Base-by-base conservation (phyloP, 1,284 basidiomycete species). In the Ustilago tritici region DNA sequence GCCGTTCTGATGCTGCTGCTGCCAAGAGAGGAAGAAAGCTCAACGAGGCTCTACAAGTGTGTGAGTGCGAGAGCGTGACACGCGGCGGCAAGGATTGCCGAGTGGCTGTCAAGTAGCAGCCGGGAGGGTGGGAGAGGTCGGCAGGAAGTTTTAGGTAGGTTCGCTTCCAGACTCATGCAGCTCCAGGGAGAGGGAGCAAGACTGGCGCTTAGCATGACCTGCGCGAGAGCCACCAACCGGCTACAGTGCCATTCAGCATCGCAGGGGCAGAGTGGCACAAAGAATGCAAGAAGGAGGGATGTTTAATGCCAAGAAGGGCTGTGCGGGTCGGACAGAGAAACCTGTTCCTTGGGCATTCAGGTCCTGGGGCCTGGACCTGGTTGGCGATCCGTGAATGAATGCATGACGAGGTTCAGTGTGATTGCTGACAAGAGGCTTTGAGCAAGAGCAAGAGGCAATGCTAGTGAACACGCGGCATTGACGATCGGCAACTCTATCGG, bases 291-390 rank as follows among this genome's bases (percentile, higher is more conserved):
- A 61, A 32, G 23, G 23, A 28, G 23, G 28, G 23, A 50, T 32
- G 31, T 50, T 50, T 10, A 19, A 46, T 67, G 70, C 70, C 70
- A 73, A 73, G 70, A 47, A 43, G 40, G 49, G 61, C 41, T 9
- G 54, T 64, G 49, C 23, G 52, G n/a, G 64, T 67, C 64, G 64
- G 70, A 67, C 56, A 32, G 14, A 19, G 46, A 67, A 66, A 41
- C 23, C 17, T 40, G 34, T 58, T 57, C 50, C 49, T 60, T 58
- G 60, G 23, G 46, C 32, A 46, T 46, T 46, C 4, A 34, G 43
- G 50, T n/a, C 7, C 43, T 9, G 6, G 43, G 14, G n/a, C 23
- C 14, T 31, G 50, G 50, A 59, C 31, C n/a, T 50, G 23, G 49
- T 50, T 50, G 10, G 49, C 7, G 43, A 19, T 46, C 19, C 8